A percentile compares a stretch with the other conserved stretches of the same genome.
Evolutionary conservation across 306 rosid species (phyloP).

Genomic region (Malus asiatica): DNA sequence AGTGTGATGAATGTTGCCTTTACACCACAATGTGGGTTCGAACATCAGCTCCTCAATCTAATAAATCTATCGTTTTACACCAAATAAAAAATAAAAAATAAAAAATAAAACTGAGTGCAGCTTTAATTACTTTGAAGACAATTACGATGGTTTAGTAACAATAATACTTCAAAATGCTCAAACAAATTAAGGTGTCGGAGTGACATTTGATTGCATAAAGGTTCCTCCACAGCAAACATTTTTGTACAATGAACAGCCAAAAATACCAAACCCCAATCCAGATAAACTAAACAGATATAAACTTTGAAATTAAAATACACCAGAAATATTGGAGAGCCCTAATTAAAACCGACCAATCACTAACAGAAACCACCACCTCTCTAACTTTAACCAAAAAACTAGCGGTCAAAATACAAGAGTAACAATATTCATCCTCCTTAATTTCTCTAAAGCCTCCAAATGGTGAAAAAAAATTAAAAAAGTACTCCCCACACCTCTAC

Average conservation of each 20-base stretch:
- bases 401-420: neutral
- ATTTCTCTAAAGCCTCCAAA: neutral
- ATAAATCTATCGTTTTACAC: too few relatives aligned
- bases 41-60: too few relatives aligned
- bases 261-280: slow-evolving; percentile 18
- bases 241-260: slow-evolving; percentile 49
- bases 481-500: slow-evolving; percentile 29
- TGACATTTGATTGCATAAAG: slow-evolving; percentile 3
- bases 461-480: neutral
- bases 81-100: too few relatives aligned
- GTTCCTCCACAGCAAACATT: slow-evolving; percentile 32
- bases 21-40: too few relatives aligned
- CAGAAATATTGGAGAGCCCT: neutral
- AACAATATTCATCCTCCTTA: neutral
- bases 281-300: neutral
- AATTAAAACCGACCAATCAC: neutral
- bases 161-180: neutral
- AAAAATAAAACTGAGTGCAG: too few relatives aligned
- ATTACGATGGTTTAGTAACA: too few relatives aligned
- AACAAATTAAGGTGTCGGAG: neutral
- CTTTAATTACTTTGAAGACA: too few relatives aligned
- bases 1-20: accelerated
- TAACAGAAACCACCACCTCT: neutral
- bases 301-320: neutral
- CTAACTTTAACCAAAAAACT: slow-evolving; percentile 13